Percentiles rank a stretch among this genome's conserved stretches.
Evolutionary conservation across 192 early-diverging fungal genomes (phyloP).

Genomic region (Umbelopsis sp.): DNA sequence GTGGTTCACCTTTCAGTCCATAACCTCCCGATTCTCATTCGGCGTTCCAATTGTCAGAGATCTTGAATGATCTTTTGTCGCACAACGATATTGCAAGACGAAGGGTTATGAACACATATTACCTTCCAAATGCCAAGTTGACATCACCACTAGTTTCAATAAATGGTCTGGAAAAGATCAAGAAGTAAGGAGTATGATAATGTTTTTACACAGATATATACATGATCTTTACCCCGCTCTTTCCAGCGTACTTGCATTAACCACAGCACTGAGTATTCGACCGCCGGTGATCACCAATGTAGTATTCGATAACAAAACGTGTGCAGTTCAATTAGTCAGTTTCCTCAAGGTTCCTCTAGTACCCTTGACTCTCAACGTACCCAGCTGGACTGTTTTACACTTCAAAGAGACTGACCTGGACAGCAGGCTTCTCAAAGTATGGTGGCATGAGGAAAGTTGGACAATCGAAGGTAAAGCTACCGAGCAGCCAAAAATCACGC

Average conservation of each 20-base stretch:
- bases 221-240: not conserved
- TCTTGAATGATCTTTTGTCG: constrained; percentile 14
- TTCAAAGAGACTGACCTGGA: constrained; percentile 8
- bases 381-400: not conserved
- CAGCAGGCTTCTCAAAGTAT: constrained; percentile 14
- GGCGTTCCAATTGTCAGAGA: not conserved
- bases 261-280: not conserved
- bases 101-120: constrained; percentile 3
- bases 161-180: not conserved
- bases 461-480: constrained; percentile 5
- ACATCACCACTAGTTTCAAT: not conserved
- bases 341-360: constrained; percentile 1
- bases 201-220: too few relatives aligned
- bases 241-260: not conserved
- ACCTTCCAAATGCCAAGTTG: constrained; percentile 4
- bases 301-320: not conserved
- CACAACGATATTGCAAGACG: not conserved
- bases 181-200: not conserved
- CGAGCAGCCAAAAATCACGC: not conserved
- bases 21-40: not conserved
- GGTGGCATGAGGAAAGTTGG: constrained; percentile 17
- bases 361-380: not conserved
- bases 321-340: not conserved
- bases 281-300: not conserved
- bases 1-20: too few relatives aligned